Base-by-base conservation (phyloP, 2,329 filamentous ascomycete species). In the Colletotrichum sojae region DNA sequence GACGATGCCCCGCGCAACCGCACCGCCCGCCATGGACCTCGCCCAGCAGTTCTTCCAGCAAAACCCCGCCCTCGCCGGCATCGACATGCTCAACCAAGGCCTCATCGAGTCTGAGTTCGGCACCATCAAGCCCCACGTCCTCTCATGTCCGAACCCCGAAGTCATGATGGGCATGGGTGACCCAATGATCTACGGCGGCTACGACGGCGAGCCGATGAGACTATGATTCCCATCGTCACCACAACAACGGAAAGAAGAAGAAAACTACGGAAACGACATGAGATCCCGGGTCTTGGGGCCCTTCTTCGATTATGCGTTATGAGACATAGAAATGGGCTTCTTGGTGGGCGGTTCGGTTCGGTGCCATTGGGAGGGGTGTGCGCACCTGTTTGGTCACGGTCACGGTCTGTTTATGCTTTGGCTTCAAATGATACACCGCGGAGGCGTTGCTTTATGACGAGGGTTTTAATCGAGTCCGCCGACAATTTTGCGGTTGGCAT, bases 141-240 rank as follows among this genome's bases (percentile, higher is more conserved):
- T 89, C 51, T 84, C 84, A 45, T 85, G 84, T 72, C 78, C 83
- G 49, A 86, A 87, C 60, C 81, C 85, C 1, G 86, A 88, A 52
- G 84, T 86, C 8, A 89, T 89, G 86, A 81, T 89, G 75, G 85
- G 86, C 18, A 83, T 88, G 74, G 84, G 83, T 18, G 87, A 89
- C 70, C 86, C 87, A 1, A 89, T 89, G 86, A 88, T 89, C 64
- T 89, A 85, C 73, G 80, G 83, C 3, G 84, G 85, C 52, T 88
- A 84, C 73, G 85, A 86, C 66, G 80, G 78, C 65, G 84, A 86
- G 56, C 70, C 76, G 20, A 77, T 85, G 75, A 76, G 82, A 69
- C 75, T 84, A 53, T 84, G 72, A 79, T 10, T 18, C 6, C 64
- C 18, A 25, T 25, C 5, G 13, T 15, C 27, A 56, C 22, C 13